Evolutionary conservation across 352 stramenopile species (phyloP).

Genomic region (Globisporangium polare): DNA sequence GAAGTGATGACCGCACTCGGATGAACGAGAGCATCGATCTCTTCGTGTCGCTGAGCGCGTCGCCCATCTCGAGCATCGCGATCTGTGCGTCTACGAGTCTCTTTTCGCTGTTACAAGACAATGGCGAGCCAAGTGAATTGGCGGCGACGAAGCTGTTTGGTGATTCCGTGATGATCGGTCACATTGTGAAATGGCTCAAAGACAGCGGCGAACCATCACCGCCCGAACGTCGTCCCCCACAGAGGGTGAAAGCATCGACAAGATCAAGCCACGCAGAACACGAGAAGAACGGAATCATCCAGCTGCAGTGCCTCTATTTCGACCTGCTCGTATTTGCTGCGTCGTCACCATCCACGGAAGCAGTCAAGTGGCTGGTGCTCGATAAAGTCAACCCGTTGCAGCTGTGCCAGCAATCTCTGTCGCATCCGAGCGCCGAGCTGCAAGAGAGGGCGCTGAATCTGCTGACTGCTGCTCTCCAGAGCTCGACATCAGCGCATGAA

Average conservation of each 20-base stretch:
- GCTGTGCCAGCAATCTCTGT: background rate
- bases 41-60: background rate
- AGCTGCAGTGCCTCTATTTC: conserved; percentile 8
- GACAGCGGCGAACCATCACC: background rate
- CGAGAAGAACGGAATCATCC: background rate
- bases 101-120: background rate
- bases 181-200: conserved; percentile 2
- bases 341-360: background rate
- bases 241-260: background rate
- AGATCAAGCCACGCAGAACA: background rate
- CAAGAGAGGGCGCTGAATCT: conserved; percentile 8
- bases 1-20: background rate
- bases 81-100: background rate
- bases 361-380: background rate
- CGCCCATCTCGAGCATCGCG: background rate
- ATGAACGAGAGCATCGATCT: background rate
- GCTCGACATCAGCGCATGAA: background rate
- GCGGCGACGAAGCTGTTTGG: background rate
- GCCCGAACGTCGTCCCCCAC: background rate
- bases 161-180: background rate
- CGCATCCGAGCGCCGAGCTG: conserved; percentile 5
- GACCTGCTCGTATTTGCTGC: background rate
- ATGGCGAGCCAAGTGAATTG: background rate
- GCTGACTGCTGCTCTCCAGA: background rate
- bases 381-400: background rate